Conservation (phyloP, 2,329 filamentous ascomycete genomes). For the Xylariaceae sp. region DNA sequence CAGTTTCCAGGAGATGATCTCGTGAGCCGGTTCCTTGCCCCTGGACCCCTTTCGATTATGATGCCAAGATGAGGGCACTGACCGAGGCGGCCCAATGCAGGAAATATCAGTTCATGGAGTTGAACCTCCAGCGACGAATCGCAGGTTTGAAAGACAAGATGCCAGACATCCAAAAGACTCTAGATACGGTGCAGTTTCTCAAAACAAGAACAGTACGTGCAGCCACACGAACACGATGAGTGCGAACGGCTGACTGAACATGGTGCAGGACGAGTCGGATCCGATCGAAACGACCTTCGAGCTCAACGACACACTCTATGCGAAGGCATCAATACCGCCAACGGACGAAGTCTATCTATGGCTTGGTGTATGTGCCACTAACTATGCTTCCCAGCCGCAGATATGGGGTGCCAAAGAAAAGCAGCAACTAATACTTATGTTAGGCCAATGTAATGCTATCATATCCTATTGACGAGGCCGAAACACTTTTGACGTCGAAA, state of each 20-base stretch:
- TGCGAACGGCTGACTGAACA: too few relatives aligned
- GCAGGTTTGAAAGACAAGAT: conserved; percentile 88
- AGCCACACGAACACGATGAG: conserved; percentile 7
- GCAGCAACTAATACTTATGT: too few relatives aligned
- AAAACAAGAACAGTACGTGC: conserved; percentile 63
- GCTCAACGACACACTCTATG: conserved; percentile 92
- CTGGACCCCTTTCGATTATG: neutral
- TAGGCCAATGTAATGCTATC: conserved; percentile 96
- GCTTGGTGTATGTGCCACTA: conserved; percentile 67
- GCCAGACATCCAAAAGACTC: conserved; percentile 92
- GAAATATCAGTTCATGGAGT: conserved; percentile 99
- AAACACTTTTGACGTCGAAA: conserved; percentile 72
- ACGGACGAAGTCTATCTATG: conserved; percentile 94
- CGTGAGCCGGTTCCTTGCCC: conserved; percentile 49
- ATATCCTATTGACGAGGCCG: conserved; percentile 86
- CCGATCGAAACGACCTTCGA: conserved; percentile 91
- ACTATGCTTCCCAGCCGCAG: neutral
- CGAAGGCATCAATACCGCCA: conserved; percentile 75
- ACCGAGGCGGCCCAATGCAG: conserved; percentile 40
- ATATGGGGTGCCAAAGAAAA: neutral
- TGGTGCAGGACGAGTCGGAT: conserved; percentile 49
- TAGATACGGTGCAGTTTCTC: conserved; percentile 86
- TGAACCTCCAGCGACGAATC: conserved; percentile 81
- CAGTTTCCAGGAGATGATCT: conserved; percentile 91
- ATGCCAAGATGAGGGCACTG: conserved; percentile 1